Base-by-base conservation (phyloP, 306 rosid species). In the Lathyrus tuberosus region DNA sequence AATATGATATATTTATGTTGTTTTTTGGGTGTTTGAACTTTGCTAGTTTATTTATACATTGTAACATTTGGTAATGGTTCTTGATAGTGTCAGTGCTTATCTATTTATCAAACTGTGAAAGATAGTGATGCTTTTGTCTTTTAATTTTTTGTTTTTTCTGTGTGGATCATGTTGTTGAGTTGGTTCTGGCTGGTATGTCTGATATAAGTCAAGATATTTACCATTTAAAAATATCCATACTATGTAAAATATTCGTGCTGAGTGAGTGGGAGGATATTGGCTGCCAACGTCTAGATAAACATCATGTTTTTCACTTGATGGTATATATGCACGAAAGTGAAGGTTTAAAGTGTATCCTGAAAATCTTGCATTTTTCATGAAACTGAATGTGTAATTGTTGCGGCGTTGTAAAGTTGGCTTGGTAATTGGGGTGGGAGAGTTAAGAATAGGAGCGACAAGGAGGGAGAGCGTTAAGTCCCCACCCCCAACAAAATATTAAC, bases 251-350 rank as follows among this genome's bases (percentile, higher is more conserved):
- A 61, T 30, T 35, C 33, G 35, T 52, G 65, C 61, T 47, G 63
- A 43, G 65, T 33, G 70, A 40, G 62, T 62, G 15, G 65, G 65
- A 70, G 46, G 73, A 61, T 65, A 41, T 72, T 73, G 46, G 61
- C 52, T 22, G 35, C 11, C 9, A 26, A 63, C 44, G n/a, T 30
- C 18, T 65, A 11, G 52, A 65, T 14, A 57, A 24, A 40, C 75
- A 42, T 16, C 37, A 40, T 51, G 14, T 24, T 59, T 67, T 40
- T 10, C 62, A 51, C 54, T 37, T 76, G 62, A 52, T 71, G 57
- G 52, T 51, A 38, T 18, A 40, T 65, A 24, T 20, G 37, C 26
- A 20, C 1, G 30, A 43, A 30, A 31, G 44, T 49, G 63, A 60
- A 3, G 54, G 31, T 71, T 75, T 70, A 67, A 66, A 59, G 47